Evolutionary conservation across 2,329 filamentous ascomycete species (phyloP).

Genomic region (Ceratocystis variospora): DNA sequence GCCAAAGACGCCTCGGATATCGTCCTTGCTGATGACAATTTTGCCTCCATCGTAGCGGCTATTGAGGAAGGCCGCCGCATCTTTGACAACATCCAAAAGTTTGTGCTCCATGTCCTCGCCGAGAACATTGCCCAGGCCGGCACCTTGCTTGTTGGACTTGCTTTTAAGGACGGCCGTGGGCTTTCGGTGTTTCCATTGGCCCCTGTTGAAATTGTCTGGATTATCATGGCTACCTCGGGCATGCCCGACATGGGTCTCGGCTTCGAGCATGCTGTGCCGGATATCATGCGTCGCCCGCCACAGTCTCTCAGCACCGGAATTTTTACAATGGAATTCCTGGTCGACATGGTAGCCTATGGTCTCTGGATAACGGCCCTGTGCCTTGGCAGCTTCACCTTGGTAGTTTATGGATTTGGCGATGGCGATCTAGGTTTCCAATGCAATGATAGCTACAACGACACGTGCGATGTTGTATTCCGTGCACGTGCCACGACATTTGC

Average conservation of each 20-base stretch:
- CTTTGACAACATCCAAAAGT: constrained; percentile 66
- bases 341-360: constrained; percentile 56
- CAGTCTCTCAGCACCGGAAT: constrained; percentile 48
- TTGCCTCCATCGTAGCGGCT: constrained; percentile 56
- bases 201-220: constrained; percentile 67
- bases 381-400: constrained; percentile 47
- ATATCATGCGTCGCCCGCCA: constrained; percentile 55
- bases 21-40: constrained; percentile 59
- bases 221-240: constrained; percentile 66
- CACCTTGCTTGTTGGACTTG: constrained; percentile 55
- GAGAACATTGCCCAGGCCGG: constrained; percentile 60
- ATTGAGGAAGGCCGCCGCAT: constrained; percentile 59
- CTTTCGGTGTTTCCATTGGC: constrained; percentile 61
- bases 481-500: constrained; percentile 62
- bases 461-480: constrained; percentile 52
- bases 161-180: constrained; percentile 50
- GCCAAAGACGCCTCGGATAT: constrained; percentile 53
- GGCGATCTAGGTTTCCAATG: constrained; percentile 46
- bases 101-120: constrained; percentile 54
- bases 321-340: constrained; percentile 51
- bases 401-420: constrained; percentile 49
- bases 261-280: constrained; percentile 54
- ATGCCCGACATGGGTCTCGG: constrained; percentile 66
- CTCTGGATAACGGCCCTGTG: constrained; percentile 54
- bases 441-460: constrained; percentile 41